Evolutionary conservation across 805 yeast genomes (phyloP).

Genomic region (Blastobotrys robertii): DNA sequence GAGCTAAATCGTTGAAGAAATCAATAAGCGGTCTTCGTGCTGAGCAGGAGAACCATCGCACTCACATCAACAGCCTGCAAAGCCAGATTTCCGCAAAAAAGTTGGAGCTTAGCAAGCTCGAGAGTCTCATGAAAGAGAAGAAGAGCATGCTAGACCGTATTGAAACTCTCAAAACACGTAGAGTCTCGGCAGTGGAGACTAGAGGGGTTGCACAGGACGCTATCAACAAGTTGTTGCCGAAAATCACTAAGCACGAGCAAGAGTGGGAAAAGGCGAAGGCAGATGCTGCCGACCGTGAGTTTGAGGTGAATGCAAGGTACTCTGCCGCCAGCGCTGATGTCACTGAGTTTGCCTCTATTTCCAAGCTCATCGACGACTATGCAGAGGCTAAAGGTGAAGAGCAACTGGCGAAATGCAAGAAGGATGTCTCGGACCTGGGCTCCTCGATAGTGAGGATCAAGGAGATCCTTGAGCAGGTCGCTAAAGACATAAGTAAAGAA

Average conservation of each 20-base stretch:
- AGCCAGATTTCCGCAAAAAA: constrained; percentile 43
- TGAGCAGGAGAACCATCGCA: constrained; percentile 36
- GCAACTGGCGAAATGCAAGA: constrained; percentile 14
- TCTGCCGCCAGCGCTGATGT: background rate
- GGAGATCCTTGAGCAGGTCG: constrained; percentile 14
- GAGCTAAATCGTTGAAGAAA: constrained; percentile 34
- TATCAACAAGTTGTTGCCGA: background rate
- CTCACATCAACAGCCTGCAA: constrained; percentile 39
- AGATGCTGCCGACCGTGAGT: constrained; percentile 2
- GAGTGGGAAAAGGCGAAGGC: constrained; percentile 5
- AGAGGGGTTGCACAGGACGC: too few species aligned
- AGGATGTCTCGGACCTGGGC: constrained; percentile 20
- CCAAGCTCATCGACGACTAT: constrained; percentile 8
- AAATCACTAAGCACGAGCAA: constrained; percentile 23
- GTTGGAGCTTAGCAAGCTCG: constrained; percentile 43
- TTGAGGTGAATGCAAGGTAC: constrained; percentile 5
- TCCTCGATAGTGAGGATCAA: constrained; percentile 16
- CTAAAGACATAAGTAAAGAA: constrained; percentile 20
- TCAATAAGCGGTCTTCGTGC: constrained; percentile 28
- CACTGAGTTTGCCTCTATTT: constrained; percentile 4
- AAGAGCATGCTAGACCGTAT: constrained; percentile 19
- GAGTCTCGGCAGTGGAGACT: too few species aligned
- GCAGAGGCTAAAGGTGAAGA: constrained; percentile 5
- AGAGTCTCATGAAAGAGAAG: constrained; percentile 41
- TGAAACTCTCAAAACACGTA: background rate